phyloP scores from a whole-genome alignment of 495 filamentous ascomycete genomes.

The Talaromyces adpressus region DNA sequence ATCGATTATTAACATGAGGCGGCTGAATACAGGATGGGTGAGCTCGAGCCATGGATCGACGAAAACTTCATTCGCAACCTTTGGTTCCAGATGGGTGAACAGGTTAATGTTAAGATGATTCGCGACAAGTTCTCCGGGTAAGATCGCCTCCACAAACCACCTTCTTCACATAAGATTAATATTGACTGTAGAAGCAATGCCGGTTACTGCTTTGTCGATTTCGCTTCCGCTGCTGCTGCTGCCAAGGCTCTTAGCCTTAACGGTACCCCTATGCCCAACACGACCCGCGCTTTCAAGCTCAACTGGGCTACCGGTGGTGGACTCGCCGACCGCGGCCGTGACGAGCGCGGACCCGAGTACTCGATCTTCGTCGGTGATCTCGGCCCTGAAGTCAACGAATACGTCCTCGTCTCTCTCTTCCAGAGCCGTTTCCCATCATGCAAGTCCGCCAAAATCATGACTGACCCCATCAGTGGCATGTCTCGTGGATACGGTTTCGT shows the following conservation, averaged over 20 bases:
- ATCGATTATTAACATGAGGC: background rate
- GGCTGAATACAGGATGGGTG: conserved; percentile 75
- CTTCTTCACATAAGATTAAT: conserved; percentile 26
- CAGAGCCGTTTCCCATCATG: conserved; percentile 92
- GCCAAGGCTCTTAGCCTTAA: conserved; percentile 85
- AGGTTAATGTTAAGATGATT: conserved; percentile 99
- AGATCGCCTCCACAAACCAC: conserved; percentile 23
- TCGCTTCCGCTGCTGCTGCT: conserved; percentile 73
- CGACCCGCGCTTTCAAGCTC: conserved; percentile 91
- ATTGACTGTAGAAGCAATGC: conserved; percentile 72
- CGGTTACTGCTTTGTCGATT: conserved; percentile 98
- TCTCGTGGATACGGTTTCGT: conserved; percentile 98
- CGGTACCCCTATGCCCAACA: conserved; percentile 88
- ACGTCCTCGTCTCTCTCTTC: conserved; percentile 93
- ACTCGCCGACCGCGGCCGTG: conserved; percentile 84
- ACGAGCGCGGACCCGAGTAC: conserved; percentile 93
- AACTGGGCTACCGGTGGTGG: conserved; percentile 99
- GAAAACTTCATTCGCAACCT: conserved; percentile 96
- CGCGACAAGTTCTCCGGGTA: conserved; percentile 99
- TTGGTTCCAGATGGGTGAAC: conserved; percentile 84
- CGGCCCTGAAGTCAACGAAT: conserved; percentile 98
- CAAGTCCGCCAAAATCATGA: conserved; percentile 99
- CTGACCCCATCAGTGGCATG: conserved; percentile 95
- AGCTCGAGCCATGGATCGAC: conserved; percentile 98
- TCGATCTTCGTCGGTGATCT: conserved; percentile 98